Evolutionary conservation across 2,329 filamentous ascomycete species (phyloP), one percentile per base, ranked within the genome.

Genomic region (Purpureocillium lavendulum): DNA sequence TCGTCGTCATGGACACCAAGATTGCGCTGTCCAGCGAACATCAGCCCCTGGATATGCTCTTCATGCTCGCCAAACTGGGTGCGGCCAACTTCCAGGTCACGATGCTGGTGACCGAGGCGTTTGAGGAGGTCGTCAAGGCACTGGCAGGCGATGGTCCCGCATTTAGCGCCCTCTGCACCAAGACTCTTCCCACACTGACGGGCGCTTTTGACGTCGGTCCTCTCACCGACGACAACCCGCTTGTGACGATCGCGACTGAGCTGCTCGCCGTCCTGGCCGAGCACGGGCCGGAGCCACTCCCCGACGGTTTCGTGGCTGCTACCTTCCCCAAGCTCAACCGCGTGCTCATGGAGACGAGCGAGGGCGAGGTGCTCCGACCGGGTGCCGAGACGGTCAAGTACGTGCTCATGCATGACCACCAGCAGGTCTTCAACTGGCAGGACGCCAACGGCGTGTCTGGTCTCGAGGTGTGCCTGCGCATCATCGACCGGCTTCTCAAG

Each of bases 1-100:
- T 85, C 21, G 92, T 97, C 52, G 73, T 82, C 50, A 74, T 95
- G 40, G 82, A 96, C 51, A 77, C 84, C 3, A 71, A 73, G 13
- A 78, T 92, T 39, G 82, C 85, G 16, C 73, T 95, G 16, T 77
- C 81, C 1, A 75, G 74, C 12, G 80, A 84, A 11, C 77, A 83
- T 34, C 76, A 81, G 41, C 87, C 90, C 16, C 69, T 95, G 6
- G 84, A 92, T 51, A 69, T 89, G 12, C 75, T 98, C 8, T 97
- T 98, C 65, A 77, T 84, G 39, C 78, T 97, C 44, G 90, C 88
- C 16, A 92, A 87, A 58, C 81, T 89, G 55, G 88, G 88, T 21
- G 86, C 90, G 0, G 79, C 76, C 44, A 97, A 94, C 64, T 94
- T 94, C 66, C 89, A 96, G 59, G 77, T 96, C 35, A 87, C 83